Evolutionary conservation across 2,329 filamentous ascomycete genomes (phyloP), one percentile per base, ranked within the genome.

Genomic region (Neofusicoccum sp.): DNA sequence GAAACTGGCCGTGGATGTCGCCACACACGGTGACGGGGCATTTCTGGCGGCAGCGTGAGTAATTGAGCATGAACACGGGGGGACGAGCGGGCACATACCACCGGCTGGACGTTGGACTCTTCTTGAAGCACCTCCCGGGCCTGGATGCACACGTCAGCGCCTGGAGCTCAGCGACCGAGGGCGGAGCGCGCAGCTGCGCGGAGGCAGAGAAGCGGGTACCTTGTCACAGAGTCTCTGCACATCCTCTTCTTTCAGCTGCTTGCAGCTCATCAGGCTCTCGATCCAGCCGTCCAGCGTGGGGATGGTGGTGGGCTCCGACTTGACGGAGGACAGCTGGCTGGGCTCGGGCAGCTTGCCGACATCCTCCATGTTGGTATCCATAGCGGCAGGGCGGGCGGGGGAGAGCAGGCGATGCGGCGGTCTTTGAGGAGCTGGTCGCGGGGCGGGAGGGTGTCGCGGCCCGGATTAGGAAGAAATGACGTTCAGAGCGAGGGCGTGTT

Each of bases 311-410:
- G 93, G 90, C 80, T 98, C 95, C 71, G 86, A 84, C 60, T 86
- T 81, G 63, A 89, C 86, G 69, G 77, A 76, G 60, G 78, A 76
- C 67, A 96, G 79, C 73, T 89, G 89, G 75, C 90, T 85, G 66
- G 86, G 84, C 74, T 89, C 87, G 76, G 92, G 90, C 71, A 89
- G 87, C 79, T 93, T 90, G 20, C 58, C 58, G 70, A 96, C 92
- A 76, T 99, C 95, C 82, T 97, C 93, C 95, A 99, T 99, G 79
- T 96, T 96, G 73, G 92, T 96, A 79, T 99, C 93, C 92, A 97
- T 96, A 67, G 71, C 54, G 79, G 41, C 20, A 16, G 26, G 30
- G 31, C 28, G 44, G 47, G 28, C 54, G 63, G 45, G 64, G 63
- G 59, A 64, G 64, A 64, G 65, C 64, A 66, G 63, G 64, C 68